Percentiles rank a stretch among this genome's conserved stretches.
Evolutionary conservation across 1,284 basidiomycete species (phyloP).

Genomic region (Coniophora puteana): DNA sequence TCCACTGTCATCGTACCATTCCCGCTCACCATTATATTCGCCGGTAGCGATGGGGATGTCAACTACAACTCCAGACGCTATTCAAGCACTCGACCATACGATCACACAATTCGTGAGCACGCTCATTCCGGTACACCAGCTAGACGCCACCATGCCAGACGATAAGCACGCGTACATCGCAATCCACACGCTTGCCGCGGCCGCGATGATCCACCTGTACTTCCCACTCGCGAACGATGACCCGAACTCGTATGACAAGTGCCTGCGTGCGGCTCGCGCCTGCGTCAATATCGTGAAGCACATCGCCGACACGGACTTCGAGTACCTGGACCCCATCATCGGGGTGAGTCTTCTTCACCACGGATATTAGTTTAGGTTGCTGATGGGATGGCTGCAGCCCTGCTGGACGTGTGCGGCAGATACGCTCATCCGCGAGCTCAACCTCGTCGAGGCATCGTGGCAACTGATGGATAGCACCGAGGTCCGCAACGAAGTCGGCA

Average conservation of each 20-base stretch:
- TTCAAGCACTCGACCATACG: conserved; percentile 56
- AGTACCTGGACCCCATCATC: conserved; percentile 69
- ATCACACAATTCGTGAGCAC: conserved; percentile 60
- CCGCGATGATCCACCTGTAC: conserved; percentile 65
- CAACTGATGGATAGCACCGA: conserved; percentile 51
- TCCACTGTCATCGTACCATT: conserved; percentile 9
- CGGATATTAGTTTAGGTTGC: conserved; percentile 8
- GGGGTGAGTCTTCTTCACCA: conserved; percentile 45
- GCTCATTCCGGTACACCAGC: conserved; percentile 60
- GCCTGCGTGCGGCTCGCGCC: conserved; percentile 54
- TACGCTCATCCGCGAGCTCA: conserved; percentile 59
- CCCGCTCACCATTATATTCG: conserved; percentile 14
- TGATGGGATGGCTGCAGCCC: conserved; percentile 41
- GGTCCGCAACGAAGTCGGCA: conserved; percentile 55
- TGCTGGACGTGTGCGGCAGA: conserved; percentile 70
- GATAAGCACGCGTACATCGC: conserved; percentile 58
- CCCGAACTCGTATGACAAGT: conserved; percentile 59
- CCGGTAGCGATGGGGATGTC: conserved; percentile 39
- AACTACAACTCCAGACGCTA: conserved; percentile 49
- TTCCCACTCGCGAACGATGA: conserved; percentile 59
- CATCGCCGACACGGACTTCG: conserved; percentile 58
- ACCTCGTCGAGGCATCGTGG: conserved; percentile 56
- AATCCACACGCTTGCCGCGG: conserved; percentile 62
- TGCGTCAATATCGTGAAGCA: conserved; percentile 57
- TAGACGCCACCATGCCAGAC: conserved; percentile 51